A percentile compares a stretch with the other conserved stretches of the same genome.
Conservation (phyloP, 495 filamentous ascomycete species). For the Clohesyomyces aquaticus region DNA sequence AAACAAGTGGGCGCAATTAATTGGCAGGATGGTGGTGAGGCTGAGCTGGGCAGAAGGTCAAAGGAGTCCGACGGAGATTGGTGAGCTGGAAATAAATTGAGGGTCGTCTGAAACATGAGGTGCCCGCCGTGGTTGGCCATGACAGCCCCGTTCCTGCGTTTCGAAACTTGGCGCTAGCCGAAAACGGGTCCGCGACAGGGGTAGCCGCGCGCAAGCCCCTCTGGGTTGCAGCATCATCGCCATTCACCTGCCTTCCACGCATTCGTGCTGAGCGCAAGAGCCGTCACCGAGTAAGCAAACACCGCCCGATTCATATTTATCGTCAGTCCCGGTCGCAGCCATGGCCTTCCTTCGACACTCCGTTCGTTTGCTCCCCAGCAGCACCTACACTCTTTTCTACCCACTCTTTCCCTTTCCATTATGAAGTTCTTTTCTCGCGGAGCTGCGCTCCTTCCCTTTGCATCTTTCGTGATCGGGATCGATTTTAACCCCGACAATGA, state of each 20-base stretch:
- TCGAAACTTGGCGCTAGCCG: background rate
- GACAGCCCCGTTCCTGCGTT: conserved; percentile 7
- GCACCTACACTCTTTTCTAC: conserved; percentile 31
- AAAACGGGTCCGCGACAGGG: conserved; percentile 3
- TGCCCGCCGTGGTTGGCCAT: conserved; percentile 3
- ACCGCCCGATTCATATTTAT: conserved; percentile 21
- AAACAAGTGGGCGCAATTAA: background rate
- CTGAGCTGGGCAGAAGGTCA: background rate
- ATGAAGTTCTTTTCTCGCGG: conserved; percentile 26
- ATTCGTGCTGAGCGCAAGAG: background rate
- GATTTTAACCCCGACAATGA: conserved; percentile 52
- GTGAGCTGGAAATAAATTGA: background rate
- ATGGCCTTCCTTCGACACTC: conserved; percentile 21
- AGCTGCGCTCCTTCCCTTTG: conserved; percentile 33
- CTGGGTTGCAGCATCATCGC: background rate
- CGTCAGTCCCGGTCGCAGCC: background rate
- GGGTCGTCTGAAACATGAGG: conserved; percentile 7
- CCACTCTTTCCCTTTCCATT: conserved; percentile 27
- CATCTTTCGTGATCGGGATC: conserved; percentile 33
- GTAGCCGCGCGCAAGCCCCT: background rate
- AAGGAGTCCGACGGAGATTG: conserved; percentile 21
- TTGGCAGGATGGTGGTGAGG: background rate
- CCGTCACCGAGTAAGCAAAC: conserved; percentile 8
- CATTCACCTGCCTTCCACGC: background rate
- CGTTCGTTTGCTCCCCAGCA: conserved; percentile 26